Base-by-base conservation (phyloP, 106 monocot species). In the Allium cepa region DNA sequence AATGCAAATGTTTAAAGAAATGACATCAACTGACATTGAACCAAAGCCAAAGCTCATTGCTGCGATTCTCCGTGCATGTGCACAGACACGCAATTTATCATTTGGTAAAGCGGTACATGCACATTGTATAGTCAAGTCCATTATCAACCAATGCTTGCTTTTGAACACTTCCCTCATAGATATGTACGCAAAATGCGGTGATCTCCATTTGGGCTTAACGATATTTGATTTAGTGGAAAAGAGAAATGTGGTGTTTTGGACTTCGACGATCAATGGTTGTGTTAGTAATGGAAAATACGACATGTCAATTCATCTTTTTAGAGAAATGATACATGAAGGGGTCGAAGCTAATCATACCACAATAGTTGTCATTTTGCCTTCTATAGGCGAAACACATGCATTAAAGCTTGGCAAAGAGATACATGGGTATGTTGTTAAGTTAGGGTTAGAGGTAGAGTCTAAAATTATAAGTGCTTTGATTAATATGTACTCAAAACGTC, bases 341-440 rank as follows among this genome's bases (percentile, higher is more conserved):
- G 16, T 78, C 0, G 12, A 56, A 56, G 74, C 78, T 14, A 75
- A 70, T 53, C 56, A 78, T 15, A 80, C 76, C 8, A 84, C 80
- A 3, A 12, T 80, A 11, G 49, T 84, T 53, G 10, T 80, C 2
- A 49, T 69, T 52, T 66, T 84, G 15, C 73, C 62, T 8, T 73
- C 70, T 26, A 73, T 79, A 47, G 61, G 79, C 7, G 59, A 50
- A 10, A 62, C 52, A 22, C 87, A 80, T 18, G 83, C 82, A 26
- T 72, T 85, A 62, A 76, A 64, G 62, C 81, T 55, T n/a, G 92
- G 87, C 7, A 85, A 77, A 46, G 88, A 88, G 49, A 60, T 92
- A 59, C 92, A 80, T 50, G 73, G 77, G 0, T 73, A 70, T 68
- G 57, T 27, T 17, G 26, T 80, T 6, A 69, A 66, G 49, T 72